Percentiles rank a stretch among this genome's conserved stretches.
phyloP scores from a whole-genome alignment of 768 basidiomycete genomes.

The Hysterangium stoloniferum region DNA sequence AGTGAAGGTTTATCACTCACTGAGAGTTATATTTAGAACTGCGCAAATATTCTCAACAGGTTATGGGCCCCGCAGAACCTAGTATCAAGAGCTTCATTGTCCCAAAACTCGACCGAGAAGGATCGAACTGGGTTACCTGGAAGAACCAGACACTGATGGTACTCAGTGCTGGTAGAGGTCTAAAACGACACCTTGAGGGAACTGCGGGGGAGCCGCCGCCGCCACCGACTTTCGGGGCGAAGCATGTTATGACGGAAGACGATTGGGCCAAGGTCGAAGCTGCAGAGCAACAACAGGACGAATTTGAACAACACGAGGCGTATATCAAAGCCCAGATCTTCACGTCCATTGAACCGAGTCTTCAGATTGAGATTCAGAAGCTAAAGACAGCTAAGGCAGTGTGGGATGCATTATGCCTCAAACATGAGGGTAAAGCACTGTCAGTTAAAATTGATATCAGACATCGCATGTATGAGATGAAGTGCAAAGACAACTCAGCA shows the following conservation, averaged over 20 bases:
- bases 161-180: too few relatives aligned
- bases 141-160: too few relatives aligned
- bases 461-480: conserved; percentile 9
- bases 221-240: neutral
- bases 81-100: too few relatives aligned
- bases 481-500: conserved; percentile 11
- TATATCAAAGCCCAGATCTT: conserved; percentile 10
- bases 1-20: too few relatives aligned
- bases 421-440: conserved; percentile 13
- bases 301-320: conserved; percentile 4
- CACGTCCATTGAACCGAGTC: conserved; percentile 9
- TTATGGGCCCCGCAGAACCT: too few relatives aligned
- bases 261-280: conserved; percentile 8
- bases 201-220: conserved; percentile 1
- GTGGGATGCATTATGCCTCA: conserved; percentile 10
- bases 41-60: too few relatives aligned
- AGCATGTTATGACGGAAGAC: neutral
- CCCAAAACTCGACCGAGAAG: too few relatives aligned
- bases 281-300: conserved; percentile 12
- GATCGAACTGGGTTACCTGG: too few relatives aligned
- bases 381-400: conserved; percentile 1
- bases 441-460: conserved; percentile 9
- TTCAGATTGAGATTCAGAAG: conserved; percentile 10
- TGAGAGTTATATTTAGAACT: too few relatives aligned
- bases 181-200: conserved; percentile 13